These are phyloP conservation scores for Coemansia sp. DNA, from an alignment of 192 early-diverging fungal genomes.

Conservation along the genomic window DNA sequence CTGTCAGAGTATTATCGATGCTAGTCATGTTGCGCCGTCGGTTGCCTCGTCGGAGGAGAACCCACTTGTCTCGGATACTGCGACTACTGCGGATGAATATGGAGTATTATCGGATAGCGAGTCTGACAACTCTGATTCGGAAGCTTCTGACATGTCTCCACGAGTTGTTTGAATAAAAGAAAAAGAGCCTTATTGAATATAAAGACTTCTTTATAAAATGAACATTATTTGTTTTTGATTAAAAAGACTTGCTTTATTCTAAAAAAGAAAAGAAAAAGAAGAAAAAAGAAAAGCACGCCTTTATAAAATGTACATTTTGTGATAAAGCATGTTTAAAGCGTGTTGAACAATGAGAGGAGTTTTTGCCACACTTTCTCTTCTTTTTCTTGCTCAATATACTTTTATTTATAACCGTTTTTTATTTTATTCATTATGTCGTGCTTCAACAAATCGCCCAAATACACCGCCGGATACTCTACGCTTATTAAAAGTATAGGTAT, in stretches of 20 bases:
- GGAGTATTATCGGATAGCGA: slow-evolving; percentile 23
- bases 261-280: too few species aligned
- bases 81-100: background rate
- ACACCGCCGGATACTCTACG: background rate
- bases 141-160: background rate
- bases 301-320: background rate
- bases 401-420: background rate
- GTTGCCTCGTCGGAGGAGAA: background rate
- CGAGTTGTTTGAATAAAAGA: background rate
- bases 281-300: background rate
- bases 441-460: background rate
- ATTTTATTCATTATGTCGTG: background rate
- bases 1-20: background rate
- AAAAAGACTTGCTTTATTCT: background rate
- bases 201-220: too few species aligned
- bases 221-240: background rate
- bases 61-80: background rate
- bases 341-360: too few species aligned
- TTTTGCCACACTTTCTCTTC: background rate
- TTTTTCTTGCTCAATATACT: background rate
- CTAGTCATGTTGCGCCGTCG: background rate
- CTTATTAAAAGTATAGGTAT: background rate
- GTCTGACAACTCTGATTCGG: slow-evolving; percentile 25
- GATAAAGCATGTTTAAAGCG: too few species aligned
- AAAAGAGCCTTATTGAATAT: background rate